These are phyloP conservation scores for Tulasnella sp. DNA, from an alignment of 768 basidiomycete genomes.

Conservation along the genomic window DNA sequence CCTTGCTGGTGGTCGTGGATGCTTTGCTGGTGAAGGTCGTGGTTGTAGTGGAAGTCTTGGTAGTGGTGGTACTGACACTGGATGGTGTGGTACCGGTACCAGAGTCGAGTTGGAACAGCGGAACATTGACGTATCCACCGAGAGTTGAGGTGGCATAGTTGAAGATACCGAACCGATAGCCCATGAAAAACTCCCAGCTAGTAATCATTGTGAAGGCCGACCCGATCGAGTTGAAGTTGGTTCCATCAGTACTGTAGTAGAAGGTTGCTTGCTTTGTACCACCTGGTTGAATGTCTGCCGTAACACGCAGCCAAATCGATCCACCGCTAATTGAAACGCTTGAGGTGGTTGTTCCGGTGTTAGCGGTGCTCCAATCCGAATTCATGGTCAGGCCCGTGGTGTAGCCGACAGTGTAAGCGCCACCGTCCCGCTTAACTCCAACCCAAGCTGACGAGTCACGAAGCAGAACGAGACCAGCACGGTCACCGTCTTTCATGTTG, in stretches of 20 bases:
- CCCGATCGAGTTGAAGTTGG: background rate
- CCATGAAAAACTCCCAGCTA: conserved; percentile 19
- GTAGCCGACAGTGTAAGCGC: background rate
- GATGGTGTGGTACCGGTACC: background rate
- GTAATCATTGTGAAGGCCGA: conserved; percentile 12
- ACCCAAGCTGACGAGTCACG: conserved; percentile 12
- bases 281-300: background rate
- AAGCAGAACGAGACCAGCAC: conserved; percentile 13
- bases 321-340: background rate
- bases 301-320: background rate
- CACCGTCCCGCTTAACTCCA: background rate
- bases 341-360: background rate
- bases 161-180: conserved; percentile 20
- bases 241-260: background rate
- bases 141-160: conserved; percentile 16
- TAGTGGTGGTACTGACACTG: background rate
- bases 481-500: conserved; percentile 8
- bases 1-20: background rate
- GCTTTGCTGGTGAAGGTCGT: background rate
- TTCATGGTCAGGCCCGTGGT: background rate
- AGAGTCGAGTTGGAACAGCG: background rate
- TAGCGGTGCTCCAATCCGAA: background rate
- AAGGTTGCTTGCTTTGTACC: background rate
- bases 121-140: conserved; percentile 13
- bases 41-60: background rate